phyloP scores from a whole-genome alignment of 2,329 filamentous ascomycete genomes.

The Fonsecaea multimorphosa region DNA sequence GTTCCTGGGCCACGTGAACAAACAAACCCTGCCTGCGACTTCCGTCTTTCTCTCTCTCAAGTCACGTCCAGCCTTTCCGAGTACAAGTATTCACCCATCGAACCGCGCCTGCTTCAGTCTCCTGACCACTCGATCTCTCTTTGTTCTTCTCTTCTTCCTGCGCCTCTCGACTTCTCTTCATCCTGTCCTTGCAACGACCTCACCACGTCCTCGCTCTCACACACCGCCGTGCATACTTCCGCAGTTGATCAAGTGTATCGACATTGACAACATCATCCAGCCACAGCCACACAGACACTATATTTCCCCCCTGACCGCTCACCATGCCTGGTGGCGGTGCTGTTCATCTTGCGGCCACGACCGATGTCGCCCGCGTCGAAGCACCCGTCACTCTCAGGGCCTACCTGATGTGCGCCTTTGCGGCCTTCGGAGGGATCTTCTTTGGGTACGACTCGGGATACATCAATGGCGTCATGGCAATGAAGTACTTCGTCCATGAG shows the following conservation, averaged over 20 bases:
- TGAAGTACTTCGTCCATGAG: conserved; percentile 24
- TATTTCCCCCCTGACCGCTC: not conserved
- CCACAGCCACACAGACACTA: not conserved
- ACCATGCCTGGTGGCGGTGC: conserved; percentile 14
- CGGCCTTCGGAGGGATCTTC: conserved; percentile 65
- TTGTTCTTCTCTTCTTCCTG: not conserved
- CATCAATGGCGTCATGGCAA: conserved; percentile 58
- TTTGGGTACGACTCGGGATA: conserved; percentile 66
- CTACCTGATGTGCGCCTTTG: conserved; percentile 66
- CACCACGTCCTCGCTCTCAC: not conserved
- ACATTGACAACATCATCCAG: conserved; percentile 7
- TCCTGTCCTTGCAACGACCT: not conserved
- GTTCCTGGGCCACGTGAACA: not conserved
- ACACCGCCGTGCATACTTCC: not conserved
- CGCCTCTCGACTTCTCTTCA: not conserved
- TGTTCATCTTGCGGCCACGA: conserved; percentile 27
- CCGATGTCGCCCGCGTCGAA: conserved; percentile 62
- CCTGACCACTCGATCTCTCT: not conserved
- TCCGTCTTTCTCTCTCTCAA: not conserved
- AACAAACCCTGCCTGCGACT: conserved; percentile 2
- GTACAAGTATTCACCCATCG: not conserved
- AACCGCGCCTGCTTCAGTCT: not conserved
- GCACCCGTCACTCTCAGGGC: conserved; percentile 65
- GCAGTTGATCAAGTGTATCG: conserved; percentile 9
- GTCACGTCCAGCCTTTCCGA: not conserved